Evolutionary conservation across 495 filamentous ascomycete species (phyloP).

Genomic region (Podospora comata): DNA sequence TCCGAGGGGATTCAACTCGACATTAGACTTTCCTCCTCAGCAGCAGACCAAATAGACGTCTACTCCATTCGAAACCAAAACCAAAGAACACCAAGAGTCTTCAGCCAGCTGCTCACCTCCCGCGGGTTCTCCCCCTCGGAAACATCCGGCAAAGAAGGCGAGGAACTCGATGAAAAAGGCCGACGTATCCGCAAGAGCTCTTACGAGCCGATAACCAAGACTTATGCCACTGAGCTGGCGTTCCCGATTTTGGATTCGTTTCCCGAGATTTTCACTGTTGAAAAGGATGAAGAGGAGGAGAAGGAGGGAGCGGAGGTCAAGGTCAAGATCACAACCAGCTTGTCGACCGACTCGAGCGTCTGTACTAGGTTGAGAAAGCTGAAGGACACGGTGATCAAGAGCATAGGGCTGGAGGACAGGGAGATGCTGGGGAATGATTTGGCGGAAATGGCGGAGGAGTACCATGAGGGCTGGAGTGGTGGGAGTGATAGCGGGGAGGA

Average conservation of each 20-base stretch:
- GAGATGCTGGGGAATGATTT: slow-evolving; percentile 82
- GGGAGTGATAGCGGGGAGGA: slow-evolving; percentile 81
- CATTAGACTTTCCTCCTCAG: slow-evolving; percentile 24
- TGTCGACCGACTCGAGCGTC: slow-evolving; percentile 73
- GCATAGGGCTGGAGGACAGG: slow-evolving; percentile 68
- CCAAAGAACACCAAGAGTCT: slow-evolving; percentile 21
- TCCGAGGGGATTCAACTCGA: slow-evolving; percentile 27
- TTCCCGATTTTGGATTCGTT: slow-evolving; percentile 84
- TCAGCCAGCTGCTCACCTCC: slow-evolving; percentile 31
- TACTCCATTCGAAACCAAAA: slow-evolving; percentile 16
- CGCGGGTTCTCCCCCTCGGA: slow-evolving; percentile 21
- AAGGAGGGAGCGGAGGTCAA: slow-evolving; percentile 10
- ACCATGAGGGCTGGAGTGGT: slow-evolving; percentile 86
- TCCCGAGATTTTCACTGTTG: slow-evolving; percentile 58
- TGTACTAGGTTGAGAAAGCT: slow-evolving; percentile 64
- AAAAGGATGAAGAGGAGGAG: background rate
- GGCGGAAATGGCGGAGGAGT: slow-evolving; percentile 78
- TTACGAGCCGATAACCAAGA: slow-evolving; percentile 28
- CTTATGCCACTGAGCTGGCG: slow-evolving; percentile 43
- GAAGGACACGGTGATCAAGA: slow-evolving; percentile 54
- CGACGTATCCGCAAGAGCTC: slow-evolving; percentile 19
- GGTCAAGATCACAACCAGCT: slow-evolving; percentile 58
- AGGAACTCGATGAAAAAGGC: slow-evolving; percentile 20
- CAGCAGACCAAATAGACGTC: slow-evolving; percentile 27
- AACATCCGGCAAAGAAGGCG: slow-evolving; percentile 19